Base-by-base conservation (phyloP, 768 basidiomycete genomes). In the Tubosaeta sp. region DNA sequence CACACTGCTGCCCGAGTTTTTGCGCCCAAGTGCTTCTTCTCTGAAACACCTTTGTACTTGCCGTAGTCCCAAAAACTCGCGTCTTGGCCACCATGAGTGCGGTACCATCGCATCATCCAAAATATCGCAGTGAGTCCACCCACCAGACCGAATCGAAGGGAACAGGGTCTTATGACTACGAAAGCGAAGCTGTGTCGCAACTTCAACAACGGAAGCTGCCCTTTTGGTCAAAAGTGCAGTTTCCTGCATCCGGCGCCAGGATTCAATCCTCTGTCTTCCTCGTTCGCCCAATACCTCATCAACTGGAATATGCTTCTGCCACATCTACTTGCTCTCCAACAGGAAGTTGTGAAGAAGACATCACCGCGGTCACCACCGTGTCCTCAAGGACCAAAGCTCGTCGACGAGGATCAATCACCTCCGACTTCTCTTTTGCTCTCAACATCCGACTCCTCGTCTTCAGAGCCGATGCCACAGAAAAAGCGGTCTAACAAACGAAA, bases 101-200 rank as follows among this genome's bases (percentile, higher is more conserved):
- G 11, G 30, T 40, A 21, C 36, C 55, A 11, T 48, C 54, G 34
- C 55, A 47, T 36, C 66, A 60, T 31, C 59, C 62, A 14, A 62
- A 59, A 34, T 66, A 67, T 56, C 68, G 68, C 51, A 68, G 67
- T 68, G 46, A 65, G 68, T 68, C 14, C 11, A 11, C 21, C 51
- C 29, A 14, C 7, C 10, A n/a, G 16, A 3, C 22, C 19, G 19
- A 30, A 41, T 52, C 21, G 40, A 46, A 40, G 22, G 16, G 10
- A 27, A n/a, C 30, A 6, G 29, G 27, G 16, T 12, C 44, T 56
- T 35, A 62, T 40, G 9, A 18, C 36, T 45, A 18, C 42, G 43
- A 54, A 47, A 71, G 72, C 69, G 6, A 73, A 68, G 59, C 55
- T 68, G 38, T 74, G 73, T 57, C 64, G 72, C 36, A 68, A 72